Conservation (phyloP, 352 stramenopile species). For the Peronosclerospora sorghi region DNA sequence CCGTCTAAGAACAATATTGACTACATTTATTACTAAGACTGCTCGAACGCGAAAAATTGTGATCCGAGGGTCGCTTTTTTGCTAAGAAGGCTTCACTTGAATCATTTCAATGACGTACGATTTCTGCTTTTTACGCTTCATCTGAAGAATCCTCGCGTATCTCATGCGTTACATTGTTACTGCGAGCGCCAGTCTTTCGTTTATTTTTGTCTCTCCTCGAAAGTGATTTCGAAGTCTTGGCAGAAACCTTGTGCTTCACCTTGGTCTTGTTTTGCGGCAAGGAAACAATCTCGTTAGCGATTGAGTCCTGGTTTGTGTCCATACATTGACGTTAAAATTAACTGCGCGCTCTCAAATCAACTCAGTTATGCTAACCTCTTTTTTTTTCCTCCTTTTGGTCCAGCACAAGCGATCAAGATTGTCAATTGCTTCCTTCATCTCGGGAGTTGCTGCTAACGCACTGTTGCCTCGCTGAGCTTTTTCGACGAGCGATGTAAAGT, state of each 20-base stretch:
- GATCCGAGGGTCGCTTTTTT: not conserved
- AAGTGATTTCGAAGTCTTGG: constrained; percentile 8
- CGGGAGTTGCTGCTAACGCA: too few relatives aligned
- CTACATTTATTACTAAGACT: constrained; percentile 1
- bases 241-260: too few relatives aligned
- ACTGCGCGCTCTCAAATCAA: not conserved
- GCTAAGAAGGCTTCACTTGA: too few relatives aligned
- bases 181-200: too few relatives aligned
- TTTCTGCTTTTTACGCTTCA: constrained; percentile 18
- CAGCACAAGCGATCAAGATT: constrained; percentile 51
- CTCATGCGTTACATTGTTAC: constrained; percentile 22
- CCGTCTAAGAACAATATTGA: too few relatives aligned
- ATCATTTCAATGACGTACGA: too few relatives aligned
- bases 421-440: too few relatives aligned
- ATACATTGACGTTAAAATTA: not conserved
- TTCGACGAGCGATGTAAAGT: constrained; percentile 83
- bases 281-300: constrained; percentile 10
- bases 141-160: too few relatives aligned
- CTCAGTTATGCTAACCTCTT: constrained; percentile 21
- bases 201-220: too few relatives aligned
- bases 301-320: too few relatives aligned
- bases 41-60: not conserved
- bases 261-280: constrained; percentile 26
- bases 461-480: constrained; percentile 36
- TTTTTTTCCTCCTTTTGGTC: constrained; percentile 41